These are phyloP conservation scores for Flammula alnicola DNA, from an alignment of 1,284 basidiomycete species.

Conservation along the genomic window DNA sequence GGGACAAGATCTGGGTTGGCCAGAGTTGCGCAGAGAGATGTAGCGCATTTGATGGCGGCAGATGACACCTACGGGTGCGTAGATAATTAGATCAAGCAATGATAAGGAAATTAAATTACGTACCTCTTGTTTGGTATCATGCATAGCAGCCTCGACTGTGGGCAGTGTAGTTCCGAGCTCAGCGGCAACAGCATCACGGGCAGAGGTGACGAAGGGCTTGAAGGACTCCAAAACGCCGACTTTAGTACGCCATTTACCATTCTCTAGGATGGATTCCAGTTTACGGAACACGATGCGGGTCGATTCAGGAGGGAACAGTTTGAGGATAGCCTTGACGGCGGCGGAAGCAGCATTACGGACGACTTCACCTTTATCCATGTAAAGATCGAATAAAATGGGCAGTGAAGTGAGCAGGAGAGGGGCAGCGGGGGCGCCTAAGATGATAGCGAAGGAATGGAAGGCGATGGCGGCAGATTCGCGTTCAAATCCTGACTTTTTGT, in stretches of 20 bases:
- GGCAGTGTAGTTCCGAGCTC: conserved; percentile 87
- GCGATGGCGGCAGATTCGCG: conserved; percentile 91
- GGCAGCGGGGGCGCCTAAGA: conserved; percentile 77
- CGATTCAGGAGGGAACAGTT: conserved; percentile 85
- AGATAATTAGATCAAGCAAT: conserved; percentile 7
- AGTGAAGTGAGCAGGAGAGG: conserved; percentile 87
- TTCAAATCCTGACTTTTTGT: conserved; percentile 92
- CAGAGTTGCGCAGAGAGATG: conserved; percentile 88
- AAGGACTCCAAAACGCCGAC: conserved; percentile 92
- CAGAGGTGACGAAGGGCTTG: conserved; percentile 70
- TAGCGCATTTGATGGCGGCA: conserved; percentile 93
- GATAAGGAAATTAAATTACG: conserved; percentile 24
- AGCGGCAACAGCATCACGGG: conserved; percentile 84
- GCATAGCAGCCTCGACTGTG: conserved; percentile 90
- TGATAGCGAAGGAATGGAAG: conserved; percentile 76
- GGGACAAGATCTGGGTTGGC: conserved; percentile 94
- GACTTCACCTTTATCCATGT: conserved; percentile 95
- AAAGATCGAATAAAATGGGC: conserved; percentile 81
- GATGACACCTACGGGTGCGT: conserved; percentile 71
- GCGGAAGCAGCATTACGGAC: conserved; percentile 82
- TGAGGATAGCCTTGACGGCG: conserved; percentile 87
- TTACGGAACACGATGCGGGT: conserved; percentile 75
- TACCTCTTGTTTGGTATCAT: conserved; percentile 96
- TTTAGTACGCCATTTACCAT: conserved; percentile 95
- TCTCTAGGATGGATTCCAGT: conserved; percentile 78